Evolutionary conservation across 495 filamentous ascomycete genomes (phyloP), one percentile per base, ranked within the genome.

Genomic region (Podospora comata): DNA sequence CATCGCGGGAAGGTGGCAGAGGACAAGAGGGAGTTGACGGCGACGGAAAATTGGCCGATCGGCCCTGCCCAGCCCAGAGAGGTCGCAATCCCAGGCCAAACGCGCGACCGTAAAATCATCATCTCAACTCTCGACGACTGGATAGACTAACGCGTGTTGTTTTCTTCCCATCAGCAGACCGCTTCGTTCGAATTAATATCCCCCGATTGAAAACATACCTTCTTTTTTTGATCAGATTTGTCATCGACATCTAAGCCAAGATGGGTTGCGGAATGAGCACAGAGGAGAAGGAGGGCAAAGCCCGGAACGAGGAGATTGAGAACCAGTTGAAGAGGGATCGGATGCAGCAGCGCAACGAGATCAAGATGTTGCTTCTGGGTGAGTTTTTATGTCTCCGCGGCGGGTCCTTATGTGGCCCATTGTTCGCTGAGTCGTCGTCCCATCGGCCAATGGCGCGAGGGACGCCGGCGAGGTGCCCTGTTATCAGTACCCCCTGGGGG

Each of bases 231-330:
- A 67, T 71, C 68, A 57, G 67, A 60, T 64, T 64, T 57, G 7
- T 67, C 62, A 34, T 66, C 68, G 32, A 70, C 67, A 67, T 72
- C 64, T 64, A 78, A 86, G 23, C 76, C 91, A 92, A 86, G 72
- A 99, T 99, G 95, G 95, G 95, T 89, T 99, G 95, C 80, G 94
- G 93, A 81, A 97, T 97, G 93, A 98, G 96, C 77, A 96, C 96
- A 74, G 95, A 98, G 87, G 95, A 97, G 84, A 97, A 97, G 92
- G 95, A 99, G 92, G 96, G 95, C 82, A 97, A 97, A 91, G 89
- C 91, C 81, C 88, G 94, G 74, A 98, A 99, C 80, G 95, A 97
- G 85, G 93, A 97, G 89, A 99, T 99, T 77, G 95, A 99, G 82
- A 97, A 97, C 80, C 91, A 94, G 85, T 84, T 99, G 76, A 96